Base-by-base conservation (phyloP, 306 rosid genomes). In the Corylus heterophylla region DNA sequence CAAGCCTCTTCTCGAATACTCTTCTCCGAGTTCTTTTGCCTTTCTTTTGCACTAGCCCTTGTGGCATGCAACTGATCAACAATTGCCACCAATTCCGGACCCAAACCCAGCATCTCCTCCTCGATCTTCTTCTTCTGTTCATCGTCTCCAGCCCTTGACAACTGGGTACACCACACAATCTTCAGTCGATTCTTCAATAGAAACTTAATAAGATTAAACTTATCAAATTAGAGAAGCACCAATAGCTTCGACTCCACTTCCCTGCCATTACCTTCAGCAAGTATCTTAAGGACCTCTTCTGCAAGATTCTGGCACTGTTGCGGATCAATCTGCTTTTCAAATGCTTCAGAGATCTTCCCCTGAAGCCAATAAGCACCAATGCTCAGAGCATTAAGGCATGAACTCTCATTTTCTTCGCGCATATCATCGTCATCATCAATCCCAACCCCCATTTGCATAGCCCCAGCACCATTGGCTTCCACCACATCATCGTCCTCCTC, bases 361-460 rank as follows among this genome's bases (percentile, higher is more conserved):
- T 95, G 99, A 73, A 95, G 91, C 99, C 99, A 95, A 82, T 93
- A 95, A 3, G 99, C 99, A 87, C 89, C 98, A 69, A 95, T 93
- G 83, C 90, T 97, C 87, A 93, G 94, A 74, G 91, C 98, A 85
- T 95, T 93, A 8, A 93, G 92, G 78, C 80, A 82, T 95, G 87
- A 88, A 16, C 96, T 96, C 72, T 90, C 99, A 20, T 90, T 90
- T 12, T 88, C 95, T 31, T 95, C 99, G 58, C 79, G 86, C 96
- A 85, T 86, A 62, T 95, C 96, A 58, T 95, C 98, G 12, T 91
- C 97, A 27, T 95, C 97, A 78, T 95, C 99, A 67, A 92, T 90
- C 48, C 97, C 96, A 72, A 91, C 92, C n/a, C 93, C 99, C 96
- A 91, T 93, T 77, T 91, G 98, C 99, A 95, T 91, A 87, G 82